Base-by-base conservation (phyloP, 1,284 basidiomycete genomes). In the Cryptococcus wingfieldii region DNA sequence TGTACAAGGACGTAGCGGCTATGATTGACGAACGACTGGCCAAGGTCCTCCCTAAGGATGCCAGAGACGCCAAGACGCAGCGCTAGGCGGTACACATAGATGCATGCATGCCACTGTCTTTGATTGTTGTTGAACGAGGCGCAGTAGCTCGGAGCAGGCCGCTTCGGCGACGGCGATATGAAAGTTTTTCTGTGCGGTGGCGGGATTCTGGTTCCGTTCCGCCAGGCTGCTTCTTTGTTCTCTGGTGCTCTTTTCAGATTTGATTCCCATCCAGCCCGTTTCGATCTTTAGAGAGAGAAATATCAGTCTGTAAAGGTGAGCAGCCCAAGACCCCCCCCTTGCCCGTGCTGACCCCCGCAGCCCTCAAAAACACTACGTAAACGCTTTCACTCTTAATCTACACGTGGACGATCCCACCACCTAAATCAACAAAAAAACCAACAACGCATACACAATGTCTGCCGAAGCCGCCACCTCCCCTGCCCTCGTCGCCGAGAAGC, bases 351-450 rank as follows among this genome's bases (percentile, higher is more conserved):
- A 31, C 48, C 44, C 47, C 44, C 42, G 13, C 23, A 56, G 53
- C 53, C 59, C 54, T 53, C 51, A 65, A 71, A 70, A 71, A 67
- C 64, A 64, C 66, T 59, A 71, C 69, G 69, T 71, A 69, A 71
- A 65, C 66, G 69, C 67, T 50, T 38, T 53, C 28, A 52, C 55
- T 62, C 51, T 34, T 34, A 38, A 47, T 47, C 25, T 53, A 63
- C 53, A 71, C 69, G 69, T 71, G 69, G 69, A 56, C 67, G 69
- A 71, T 64, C 64, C 69, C 65, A 66, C 54, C 49, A 49, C 37
- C 42, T 39, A 27, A 37, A 37, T 37, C 39, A 48, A 54, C 54
- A 19, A 38, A 53, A 50, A 43, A 59, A 57, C 47, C 38, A 48
- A 47, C 38, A 39, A 49, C 16, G 7, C 19, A 34, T 34, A 34